Percentiles rank a stretch among this genome's conserved stretches.
These are phyloP conservation scores for Parietichytrium sp. DNA, from an alignment of 108 stramenopile species.

Conservation along the genomic window DNA sequence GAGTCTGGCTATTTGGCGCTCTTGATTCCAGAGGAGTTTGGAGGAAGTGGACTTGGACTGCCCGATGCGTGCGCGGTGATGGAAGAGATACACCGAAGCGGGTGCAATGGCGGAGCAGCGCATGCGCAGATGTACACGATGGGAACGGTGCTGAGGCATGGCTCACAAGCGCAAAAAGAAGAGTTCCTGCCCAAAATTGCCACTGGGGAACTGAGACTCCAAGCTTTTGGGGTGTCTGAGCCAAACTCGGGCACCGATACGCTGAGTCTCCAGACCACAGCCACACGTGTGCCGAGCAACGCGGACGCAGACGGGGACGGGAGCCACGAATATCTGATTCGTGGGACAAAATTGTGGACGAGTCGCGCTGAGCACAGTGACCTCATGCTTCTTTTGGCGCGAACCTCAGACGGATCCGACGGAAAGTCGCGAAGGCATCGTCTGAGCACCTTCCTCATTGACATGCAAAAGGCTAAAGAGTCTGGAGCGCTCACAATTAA, in stretches of 20 bases:
- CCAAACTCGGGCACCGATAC: slow-evolving; percentile 35
- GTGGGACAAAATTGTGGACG: slow-evolving; percentile 20
- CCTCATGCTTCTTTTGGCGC: slow-evolving; percentile 12
- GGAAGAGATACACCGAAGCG: slow-evolving; percentile 44
- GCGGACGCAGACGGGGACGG: neutral
- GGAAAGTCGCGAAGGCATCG: neutral
- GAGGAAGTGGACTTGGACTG: slow-evolving; percentile 35
- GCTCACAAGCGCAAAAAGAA: slow-evolving; percentile 36
- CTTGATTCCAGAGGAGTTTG: slow-evolving; percentile 35
- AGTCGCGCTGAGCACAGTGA: slow-evolving; percentile 36
- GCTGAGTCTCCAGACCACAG: slow-evolving; percentile 8
- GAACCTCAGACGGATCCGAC: neutral
- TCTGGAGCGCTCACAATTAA: neutral
- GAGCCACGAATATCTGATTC: neutral
- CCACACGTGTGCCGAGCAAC: no score
- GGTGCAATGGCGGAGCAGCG: slow-evolving; percentile 35
- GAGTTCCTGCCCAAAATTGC: slow-evolving; percentile 43
- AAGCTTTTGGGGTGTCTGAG: slow-evolving; percentile 35
- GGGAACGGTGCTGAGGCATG: slow-evolving; percentile 32
- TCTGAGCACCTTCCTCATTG: slow-evolving; percentile 18
- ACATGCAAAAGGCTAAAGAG: slow-evolving; percentile 20
- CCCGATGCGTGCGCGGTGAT: slow-evolving; percentile 23
- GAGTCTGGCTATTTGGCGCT: neutral
- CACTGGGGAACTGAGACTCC: slow-evolving; percentile 30
- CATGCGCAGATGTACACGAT: slow-evolving; percentile 39